Evolutionary conservation across 164 flowering plant genomes (phyloP), one percentile per base, ranked within the genome.

Genomic region (Brasenia schreberi): DNA sequence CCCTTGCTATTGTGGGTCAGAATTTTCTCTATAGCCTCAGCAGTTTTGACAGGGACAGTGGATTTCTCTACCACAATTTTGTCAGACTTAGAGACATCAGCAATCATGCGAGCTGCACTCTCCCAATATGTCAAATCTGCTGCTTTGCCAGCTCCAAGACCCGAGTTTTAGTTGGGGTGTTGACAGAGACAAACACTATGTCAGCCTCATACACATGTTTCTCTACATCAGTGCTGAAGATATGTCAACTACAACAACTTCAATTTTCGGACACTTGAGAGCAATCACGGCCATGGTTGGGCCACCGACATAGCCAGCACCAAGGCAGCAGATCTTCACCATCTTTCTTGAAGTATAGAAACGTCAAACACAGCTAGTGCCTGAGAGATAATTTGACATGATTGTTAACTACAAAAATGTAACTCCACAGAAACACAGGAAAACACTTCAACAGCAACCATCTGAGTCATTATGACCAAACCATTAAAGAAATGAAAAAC

Each of bases 101-200:
- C n/a, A n/a, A n/a, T n/a, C n/a, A n/a, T n/a, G n/a, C n/a, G n/a
- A n/a, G n/a, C n/a, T n/a, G 96, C 97, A 65, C 93, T 85, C 80
- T 90, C 97, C 97, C 97, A 90, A 73, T 91, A 91, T 2, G 97
- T 90, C 56, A 90, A 75, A 73, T 90, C 97, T 10, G 93, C 95
- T 67, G 97, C 95, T 72, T 90, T 90, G 63, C 95, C 97, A 17
- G 95, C 97, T 65, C 97, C 97, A 68, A 90, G 91, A n/a, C 97
- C 95, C 79, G 79, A 19, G 95, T 90, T 65, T 90, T 90, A 62
- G 97, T 90, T 9, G 92, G 97, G 62, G 90, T 87, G 73, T 90
- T 90, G 61, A 90, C 96, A 6, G 96, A 90, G 49, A 88, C 95
- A 68, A 90, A 90, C 17, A 90, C 82, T n/a, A 90, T 90, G 72